Evolutionary conservation across 768 basidiomycete genomes (phyloP).

Genomic region (Strobilomyces echinocephalus): DNA sequence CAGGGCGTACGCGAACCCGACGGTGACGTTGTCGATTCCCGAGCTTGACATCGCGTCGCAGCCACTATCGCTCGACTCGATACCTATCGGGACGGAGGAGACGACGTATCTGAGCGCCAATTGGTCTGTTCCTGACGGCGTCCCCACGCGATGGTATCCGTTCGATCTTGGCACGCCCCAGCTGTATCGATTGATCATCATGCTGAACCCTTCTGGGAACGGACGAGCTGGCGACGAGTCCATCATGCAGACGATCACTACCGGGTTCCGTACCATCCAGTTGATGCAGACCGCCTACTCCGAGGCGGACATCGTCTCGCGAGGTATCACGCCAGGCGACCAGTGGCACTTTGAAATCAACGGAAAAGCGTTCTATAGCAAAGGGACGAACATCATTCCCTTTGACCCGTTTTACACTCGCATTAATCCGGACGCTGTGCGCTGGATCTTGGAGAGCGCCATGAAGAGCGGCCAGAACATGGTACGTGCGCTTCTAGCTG

Average conservation of each 20-base stretch:
- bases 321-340: constrained; percentile 55
- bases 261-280: constrained; percentile 57
- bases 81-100: constrained; percentile 19
- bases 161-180: constrained; percentile 52
- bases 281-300: constrained; percentile 47
- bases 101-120: constrained; percentile 40
- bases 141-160: constrained; percentile 52
- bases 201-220: constrained; percentile 28
- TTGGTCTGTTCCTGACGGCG: constrained; percentile 43
- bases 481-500: constrained; percentile 32
- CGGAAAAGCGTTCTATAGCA: constrained; percentile 50
- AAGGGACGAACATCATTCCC: constrained; percentile 56
- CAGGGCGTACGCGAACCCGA: constrained; percentile 29
- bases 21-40: constrained; percentile 41
- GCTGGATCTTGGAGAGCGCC: constrained; percentile 55
- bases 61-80: constrained; percentile 19
- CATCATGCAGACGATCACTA: constrained; percentile 40
- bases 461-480: constrained; percentile 55
- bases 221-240: constrained; percentile 7
- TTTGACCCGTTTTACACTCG: constrained; percentile 58
- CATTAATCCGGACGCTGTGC: constrained; percentile 43
- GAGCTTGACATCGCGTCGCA: constrained; percentile 42
- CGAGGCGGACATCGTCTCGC: constrained; percentile 33
- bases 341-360: constrained; percentile 60
- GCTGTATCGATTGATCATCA: constrained; percentile 47